Conservation (phyloP, 352 stramenopile species). For the Pythium coloratum region DNA sequence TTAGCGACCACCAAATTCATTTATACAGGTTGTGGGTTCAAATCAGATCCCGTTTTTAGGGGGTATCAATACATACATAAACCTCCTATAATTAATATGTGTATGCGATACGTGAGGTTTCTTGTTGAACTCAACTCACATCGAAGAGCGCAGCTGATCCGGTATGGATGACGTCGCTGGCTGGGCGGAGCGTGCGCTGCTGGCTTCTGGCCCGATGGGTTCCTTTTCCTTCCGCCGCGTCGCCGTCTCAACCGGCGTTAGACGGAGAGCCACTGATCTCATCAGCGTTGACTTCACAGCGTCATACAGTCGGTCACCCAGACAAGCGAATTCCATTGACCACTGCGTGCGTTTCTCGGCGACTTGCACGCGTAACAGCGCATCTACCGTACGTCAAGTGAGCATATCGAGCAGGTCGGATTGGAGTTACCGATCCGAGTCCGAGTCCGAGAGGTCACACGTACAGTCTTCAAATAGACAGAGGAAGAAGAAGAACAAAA, state of each 20-base stretch:
- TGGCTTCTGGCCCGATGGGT: neutral
- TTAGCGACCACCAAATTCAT: neutral
- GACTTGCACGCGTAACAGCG: conserved; percentile 5
- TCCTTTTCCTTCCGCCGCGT: neutral
- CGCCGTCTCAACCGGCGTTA: conserved; percentile 2
- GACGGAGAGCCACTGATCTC: neutral
- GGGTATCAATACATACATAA: neutral
- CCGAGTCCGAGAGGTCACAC: neutral
- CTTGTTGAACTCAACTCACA: neutral
- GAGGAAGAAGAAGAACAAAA: conserved; percentile 4
- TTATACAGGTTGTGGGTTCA: neutral
- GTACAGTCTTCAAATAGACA: conserved; percentile 2
- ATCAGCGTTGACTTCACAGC: neutral
- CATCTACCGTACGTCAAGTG: neutral
- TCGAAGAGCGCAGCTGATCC: neutral
- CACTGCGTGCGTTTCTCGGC: conserved; percentile 1
- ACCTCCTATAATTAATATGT: neutral
- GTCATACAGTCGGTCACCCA: neutral
- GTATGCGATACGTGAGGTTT: neutral
- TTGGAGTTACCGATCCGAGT: neutral
- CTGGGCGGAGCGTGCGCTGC: conserved; percentile 1
- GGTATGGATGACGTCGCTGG: conserved; percentile 4
- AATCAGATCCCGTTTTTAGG: neutral
- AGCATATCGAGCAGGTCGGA: neutral
- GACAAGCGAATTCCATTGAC: neutral